A percentile compares a stretch with the other conserved stretches of the same genome.
Evolutionary conservation across 2,329 filamentous ascomycete species (phyloP).

Genomic region (Uncinocarpus reesii): DNA sequence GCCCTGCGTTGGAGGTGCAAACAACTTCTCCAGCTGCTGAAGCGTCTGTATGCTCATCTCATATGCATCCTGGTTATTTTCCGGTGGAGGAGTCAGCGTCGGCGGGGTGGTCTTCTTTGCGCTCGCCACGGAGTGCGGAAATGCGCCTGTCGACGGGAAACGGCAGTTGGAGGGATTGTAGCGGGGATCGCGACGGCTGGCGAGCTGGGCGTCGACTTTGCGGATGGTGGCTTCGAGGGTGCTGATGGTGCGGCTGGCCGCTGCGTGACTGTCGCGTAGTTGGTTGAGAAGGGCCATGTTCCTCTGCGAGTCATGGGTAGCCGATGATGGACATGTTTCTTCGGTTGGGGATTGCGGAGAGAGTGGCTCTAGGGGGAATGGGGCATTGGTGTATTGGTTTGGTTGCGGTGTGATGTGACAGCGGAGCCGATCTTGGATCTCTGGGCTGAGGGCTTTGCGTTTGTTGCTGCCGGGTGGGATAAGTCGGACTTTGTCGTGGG

Average conservation of each 20-base stretch:
- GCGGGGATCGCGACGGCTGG: background rate
- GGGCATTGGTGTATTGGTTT: background rate
- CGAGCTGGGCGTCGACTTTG: slow-evolving; percentile 7
- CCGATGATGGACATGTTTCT: background rate
- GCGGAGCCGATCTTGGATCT: slow-evolving; percentile 1
- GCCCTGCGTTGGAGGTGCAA: background rate
- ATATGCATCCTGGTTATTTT: slow-evolving; percentile 3
- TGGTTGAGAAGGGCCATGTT: slow-evolving; percentile 6
- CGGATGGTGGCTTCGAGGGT: slow-evolving; percentile 11
- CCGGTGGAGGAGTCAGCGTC: slow-evolving; percentile 12
- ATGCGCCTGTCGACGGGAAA: background rate
- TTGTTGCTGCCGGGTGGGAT: background rate
- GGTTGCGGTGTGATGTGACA: slow-evolving; percentile 1
- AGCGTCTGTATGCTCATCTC: slow-evolving; percentile 5
- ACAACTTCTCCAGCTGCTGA: slow-evolving; percentile 13
- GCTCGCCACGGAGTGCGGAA: background rate
- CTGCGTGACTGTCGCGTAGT: slow-evolving; percentile 10
- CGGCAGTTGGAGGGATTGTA: background rate
- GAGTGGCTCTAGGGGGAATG: background rate
- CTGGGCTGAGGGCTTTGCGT: background rate
- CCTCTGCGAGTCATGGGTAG: background rate
- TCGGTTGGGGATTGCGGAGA: slow-evolving; percentile 2
- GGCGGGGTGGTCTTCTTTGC: background rate
- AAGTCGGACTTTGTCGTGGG: background rate
- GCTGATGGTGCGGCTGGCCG: slow-evolving; percentile 1